phyloP scores from a whole-genome alignment of 2,329 filamentous ascomycete species.

The Cladosporium cucumerinum region DNA sequence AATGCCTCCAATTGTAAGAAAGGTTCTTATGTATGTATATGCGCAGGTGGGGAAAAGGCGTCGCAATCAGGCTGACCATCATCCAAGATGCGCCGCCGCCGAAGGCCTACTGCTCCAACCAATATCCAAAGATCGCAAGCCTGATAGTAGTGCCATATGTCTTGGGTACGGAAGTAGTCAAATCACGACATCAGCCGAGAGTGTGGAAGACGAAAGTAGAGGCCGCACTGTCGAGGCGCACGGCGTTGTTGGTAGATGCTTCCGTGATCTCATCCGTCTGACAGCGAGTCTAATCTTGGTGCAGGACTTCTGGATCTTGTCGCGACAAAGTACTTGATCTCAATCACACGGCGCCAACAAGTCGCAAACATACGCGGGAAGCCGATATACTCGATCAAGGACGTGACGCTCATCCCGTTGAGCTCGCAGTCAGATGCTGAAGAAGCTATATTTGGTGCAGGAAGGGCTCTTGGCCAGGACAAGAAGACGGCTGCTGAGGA shows the following conservation, averaged over 20 bases:
- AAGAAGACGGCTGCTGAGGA: slow-evolving; percentile 31
- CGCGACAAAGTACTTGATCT: slow-evolving; percentile 76
- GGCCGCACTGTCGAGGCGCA: slow-evolving; percentile 45
- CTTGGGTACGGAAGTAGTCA: slow-evolving; percentile 65
- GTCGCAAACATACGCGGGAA: slow-evolving; percentile 82
- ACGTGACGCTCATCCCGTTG: slow-evolving; percentile 86
- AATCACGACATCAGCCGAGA: slow-evolving; percentile 45
- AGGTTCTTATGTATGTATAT: slow-evolving; percentile 61
- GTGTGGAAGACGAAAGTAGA: slow-evolving; percentile 38
- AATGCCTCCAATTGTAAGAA: slow-evolving; percentile 77
- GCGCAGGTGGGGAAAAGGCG: not conserved
- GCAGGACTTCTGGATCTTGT: slow-evolving; percentile 81
- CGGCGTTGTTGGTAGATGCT: slow-evolving; percentile 54
- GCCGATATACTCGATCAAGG: slow-evolving; percentile 81
- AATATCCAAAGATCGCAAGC: slow-evolving; percentile 47
- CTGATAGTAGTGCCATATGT: slow-evolving; percentile 44
- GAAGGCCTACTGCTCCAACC: slow-evolving; percentile 83
- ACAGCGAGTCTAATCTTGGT: slow-evolving; percentile 4
- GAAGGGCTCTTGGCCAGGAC: slow-evolving; percentile 37
- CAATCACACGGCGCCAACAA: slow-evolving; percentile 80
- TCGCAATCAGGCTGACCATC: not conserved
- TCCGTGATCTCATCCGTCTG: not conserved
- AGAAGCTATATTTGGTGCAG: slow-evolving; percentile 65
- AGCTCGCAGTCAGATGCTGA: slow-evolving; percentile 71
- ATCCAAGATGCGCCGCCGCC: slow-evolving; percentile 58